Percentiles rank a stretch among this genome's conserved stretches.
phyloP scores from a whole-genome alignment of 164 flowering plant species.

The Brasenia schreberi region DNA sequence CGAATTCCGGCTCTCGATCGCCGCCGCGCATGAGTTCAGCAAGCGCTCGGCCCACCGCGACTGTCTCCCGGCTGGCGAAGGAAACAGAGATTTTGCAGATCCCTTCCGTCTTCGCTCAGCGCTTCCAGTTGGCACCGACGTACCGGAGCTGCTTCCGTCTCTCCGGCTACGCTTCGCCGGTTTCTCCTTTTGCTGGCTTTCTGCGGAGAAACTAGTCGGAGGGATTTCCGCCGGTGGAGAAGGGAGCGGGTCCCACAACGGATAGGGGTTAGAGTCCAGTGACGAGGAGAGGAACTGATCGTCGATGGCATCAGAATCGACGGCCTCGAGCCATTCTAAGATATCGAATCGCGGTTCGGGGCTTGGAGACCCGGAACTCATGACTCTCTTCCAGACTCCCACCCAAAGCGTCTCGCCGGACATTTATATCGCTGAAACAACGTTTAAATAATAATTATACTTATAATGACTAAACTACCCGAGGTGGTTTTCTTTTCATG shows the following conservation, averaged over 20 bases:
- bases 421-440: too few species aligned
- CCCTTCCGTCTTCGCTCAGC: background rate
- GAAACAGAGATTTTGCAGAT: background rate
- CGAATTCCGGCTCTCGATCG: conserved; percentile 33
- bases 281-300: background rate
- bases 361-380: background rate
- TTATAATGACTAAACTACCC: too few species aligned
- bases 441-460: too few species aligned
- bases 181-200: background rate
- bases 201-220: background rate
- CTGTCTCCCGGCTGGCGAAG: conserved; percentile 23
- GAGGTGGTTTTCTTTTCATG: too few species aligned
- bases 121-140: background rate
- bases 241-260: background rate
- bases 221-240: background rate
- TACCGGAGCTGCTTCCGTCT: background rate
- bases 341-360: background rate
- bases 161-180: background rate
- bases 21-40: conserved; percentile 67
- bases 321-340: background rate
- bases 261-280: background rate
- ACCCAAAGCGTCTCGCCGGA: background rate
- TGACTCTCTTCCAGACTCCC: background rate
- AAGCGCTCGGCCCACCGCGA: conserved; percentile 84
- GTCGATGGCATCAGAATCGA: background rate